Evolutionary conservation across 345 rosid species (phyloP).

Genomic region (Raphanus raphanistrum): DNA sequence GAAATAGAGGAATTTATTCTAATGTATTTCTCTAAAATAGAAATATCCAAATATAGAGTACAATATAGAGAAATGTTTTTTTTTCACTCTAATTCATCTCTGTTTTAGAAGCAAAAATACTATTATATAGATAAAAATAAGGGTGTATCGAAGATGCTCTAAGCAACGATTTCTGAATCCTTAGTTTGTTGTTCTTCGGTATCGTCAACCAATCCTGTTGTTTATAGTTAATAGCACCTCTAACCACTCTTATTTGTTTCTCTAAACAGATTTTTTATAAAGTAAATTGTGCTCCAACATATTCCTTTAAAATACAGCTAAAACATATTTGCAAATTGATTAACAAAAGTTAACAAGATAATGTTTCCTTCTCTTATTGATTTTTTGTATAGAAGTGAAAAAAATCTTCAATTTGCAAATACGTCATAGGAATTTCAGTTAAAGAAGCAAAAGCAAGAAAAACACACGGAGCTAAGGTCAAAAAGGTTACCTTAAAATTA

Average conservation of each 20-base stretch:
- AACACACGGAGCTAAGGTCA: background rate
- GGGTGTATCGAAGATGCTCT: no score
- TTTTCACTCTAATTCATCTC: no score
- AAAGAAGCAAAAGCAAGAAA: background rate
- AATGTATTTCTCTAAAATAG: no score
- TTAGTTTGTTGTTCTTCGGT: background rate
- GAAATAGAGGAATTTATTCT: no score
- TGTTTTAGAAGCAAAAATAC: no score
- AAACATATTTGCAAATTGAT: background rate
- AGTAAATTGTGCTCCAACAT: background rate
- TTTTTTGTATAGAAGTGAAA: background rate
- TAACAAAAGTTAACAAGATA: background rate
- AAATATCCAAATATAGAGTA: no score
- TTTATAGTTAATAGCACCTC: constrained; percentile 1
- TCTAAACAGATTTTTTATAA: background rate
- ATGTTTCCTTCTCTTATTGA: background rate
- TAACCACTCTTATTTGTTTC: background rate
- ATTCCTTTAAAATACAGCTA: background rate
- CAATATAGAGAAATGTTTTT: no score
- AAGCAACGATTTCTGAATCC: constrained; percentile 25
- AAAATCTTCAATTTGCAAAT: background rate
- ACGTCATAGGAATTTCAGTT: constrained; percentile 16
- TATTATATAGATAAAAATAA: no score
- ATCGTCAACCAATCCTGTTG: background rate
- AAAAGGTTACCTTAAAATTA: background rate